A percentile compares a stretch with the other conserved stretches of the same genome.
phyloP scores from a whole-genome alignment of 2,329 filamentous ascomycete species.

The Ophiostoma angusticollis region DNA sequence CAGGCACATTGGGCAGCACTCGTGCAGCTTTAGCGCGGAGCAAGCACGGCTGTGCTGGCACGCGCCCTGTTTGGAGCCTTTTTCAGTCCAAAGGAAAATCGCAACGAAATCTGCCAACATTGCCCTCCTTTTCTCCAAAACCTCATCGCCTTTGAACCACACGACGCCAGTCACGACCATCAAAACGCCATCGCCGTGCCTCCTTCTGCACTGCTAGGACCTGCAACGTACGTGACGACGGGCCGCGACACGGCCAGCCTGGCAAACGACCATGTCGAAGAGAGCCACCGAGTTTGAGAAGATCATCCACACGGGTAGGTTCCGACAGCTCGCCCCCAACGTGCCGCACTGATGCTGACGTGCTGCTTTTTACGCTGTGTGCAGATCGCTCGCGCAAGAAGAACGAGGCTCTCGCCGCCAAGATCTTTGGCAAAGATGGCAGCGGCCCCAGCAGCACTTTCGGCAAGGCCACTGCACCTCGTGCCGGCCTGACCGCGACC shows the following conservation, averaged over 20 bases:
- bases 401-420: slow-evolving; percentile 57
- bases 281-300: slow-evolving; percentile 39
- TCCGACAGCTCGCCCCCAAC: neutral
- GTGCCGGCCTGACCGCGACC: slow-evolving; percentile 26
- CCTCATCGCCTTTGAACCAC: neutral
- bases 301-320: slow-evolving; percentile 40
- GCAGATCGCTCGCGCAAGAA: slow-evolving; percentile 56
- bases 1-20: too few relatives aligned
- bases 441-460: slow-evolving; percentile 43
- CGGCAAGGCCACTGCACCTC: too few relatives aligned
- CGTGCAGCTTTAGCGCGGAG: too few relatives aligned
- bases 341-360: neutral
- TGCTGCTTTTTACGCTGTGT: neutral
- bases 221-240: too few relatives aligned
- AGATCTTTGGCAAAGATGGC: slow-evolving; percentile 54
- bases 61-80: too few relatives aligned
- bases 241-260: neutral
- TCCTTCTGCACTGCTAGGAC: too few relatives aligned
- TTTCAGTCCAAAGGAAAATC: too few relatives aligned
- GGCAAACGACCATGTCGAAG: slow-evolving; percentile 15
- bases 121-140: neutral
- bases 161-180: neutral
- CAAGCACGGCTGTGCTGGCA: too few relatives aligned
- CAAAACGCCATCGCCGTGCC: too few relatives aligned
- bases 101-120: neutral